Evolutionary conservation across 169 alveolate genomes (phyloP), one percentile per base, ranked within the genome.

Genomic region (Plasmodium gallinaceum): DNA sequence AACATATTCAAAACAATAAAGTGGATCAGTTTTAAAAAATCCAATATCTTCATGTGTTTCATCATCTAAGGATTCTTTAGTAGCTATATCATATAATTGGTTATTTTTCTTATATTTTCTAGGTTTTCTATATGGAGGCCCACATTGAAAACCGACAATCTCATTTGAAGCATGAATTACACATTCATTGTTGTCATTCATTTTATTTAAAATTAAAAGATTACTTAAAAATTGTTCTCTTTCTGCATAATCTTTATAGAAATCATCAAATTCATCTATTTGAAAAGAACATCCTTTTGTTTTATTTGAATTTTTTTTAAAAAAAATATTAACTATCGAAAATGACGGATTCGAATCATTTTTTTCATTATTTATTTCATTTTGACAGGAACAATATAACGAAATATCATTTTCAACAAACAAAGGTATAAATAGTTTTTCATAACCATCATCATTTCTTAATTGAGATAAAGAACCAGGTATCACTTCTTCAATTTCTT

Each of bases 261-360:
- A 8, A 6, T 0, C 9, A 52, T 37, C 22, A n/a, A 45, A 65
- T 39, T 54, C 85, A 12, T 57, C 58, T 32, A 57, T 72, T 57
- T 83, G 91, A 70, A 83, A 83, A 9, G 91, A 83, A 51, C 91
- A 83, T 8, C 91, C 91, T 69, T 70, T 66, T 26, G 85, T 83
- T 26, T 83, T 66, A 52, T 43, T 69, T 7, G 42, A 16, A 43
- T 68, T 83, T 83, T 65, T 78, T 24, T 39, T 78, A 14, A 78
- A 78, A 65, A 9, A 64, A 20, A 78, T 78, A 14, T 78, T 78
- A n/a, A 78, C 37, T 26, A 74, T 14, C 5, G 89, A 76, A 70
- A 64, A 78, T 4, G 89, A 48, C 16, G 20, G 60, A 22, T n/a
- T 6, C 18, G 1, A 20, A 48, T 3, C 57, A 48, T 48, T 37